These are phyloP conservation scores for Hordeum pubiflorum DNA, from an alignment of 202 grass and related monocot genomes.

Conservation along the genomic window DNA sequence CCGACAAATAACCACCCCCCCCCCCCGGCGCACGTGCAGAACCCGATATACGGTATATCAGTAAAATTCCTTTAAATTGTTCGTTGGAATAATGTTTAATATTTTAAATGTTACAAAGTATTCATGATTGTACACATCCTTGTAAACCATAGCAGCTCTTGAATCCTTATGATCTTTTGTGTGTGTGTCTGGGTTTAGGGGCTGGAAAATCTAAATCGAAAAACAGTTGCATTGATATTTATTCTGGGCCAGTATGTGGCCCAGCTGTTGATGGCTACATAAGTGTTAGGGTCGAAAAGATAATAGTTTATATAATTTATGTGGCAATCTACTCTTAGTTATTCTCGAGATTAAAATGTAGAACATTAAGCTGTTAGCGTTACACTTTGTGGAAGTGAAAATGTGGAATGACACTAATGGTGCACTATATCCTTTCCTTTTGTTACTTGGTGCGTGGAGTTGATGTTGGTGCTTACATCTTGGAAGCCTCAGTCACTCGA, in stretches of 20 bases:
- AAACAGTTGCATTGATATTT: not conserved
- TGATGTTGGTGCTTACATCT: not conserved
- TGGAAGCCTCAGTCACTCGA: not conserved
- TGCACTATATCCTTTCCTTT: not conserved
- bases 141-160: not conserved
- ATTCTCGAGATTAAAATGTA: not conserved
- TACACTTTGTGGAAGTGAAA: not conserved
- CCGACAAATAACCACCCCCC: not conserved
- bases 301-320: not conserved
- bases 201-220: not conserved
- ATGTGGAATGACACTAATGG: not conserved
- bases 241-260: not conserved
- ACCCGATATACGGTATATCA: not conserved
- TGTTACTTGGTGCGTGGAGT: not conserved
- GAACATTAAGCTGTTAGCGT: not conserved
- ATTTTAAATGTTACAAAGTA: not conserved
- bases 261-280: not conserved
- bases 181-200: not conserved
- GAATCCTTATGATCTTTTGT: not conserved
- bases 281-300: not conserved
- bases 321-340: not conserved
- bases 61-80: not conserved
- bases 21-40: not conserved
- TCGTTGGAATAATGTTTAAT: not conserved
- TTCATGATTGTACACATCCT: not conserved